A percentile compares a stretch with the other conserved stretches of the same genome.
These are phyloP conservation scores for Pelargonium fulgidum DNA, from an alignment of 441 rosid genomes.

Conservation along the genomic window DNA sequence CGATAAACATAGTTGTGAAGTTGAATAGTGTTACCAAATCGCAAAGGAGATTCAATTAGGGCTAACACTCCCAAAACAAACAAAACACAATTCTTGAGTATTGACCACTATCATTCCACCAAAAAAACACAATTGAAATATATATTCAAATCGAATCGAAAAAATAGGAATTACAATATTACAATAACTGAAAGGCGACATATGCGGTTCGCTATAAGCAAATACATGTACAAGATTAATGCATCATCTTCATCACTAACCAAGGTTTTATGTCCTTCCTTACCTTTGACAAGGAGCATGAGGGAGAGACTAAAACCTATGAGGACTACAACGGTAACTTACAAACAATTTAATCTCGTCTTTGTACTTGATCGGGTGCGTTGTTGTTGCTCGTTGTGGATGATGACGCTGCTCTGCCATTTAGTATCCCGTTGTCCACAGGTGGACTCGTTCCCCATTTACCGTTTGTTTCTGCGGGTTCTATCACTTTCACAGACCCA, in stretches of 20 bases:
- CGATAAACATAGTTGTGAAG: no score
- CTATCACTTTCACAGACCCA: constrained; percentile 72
- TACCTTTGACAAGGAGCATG: constrained; percentile 2
- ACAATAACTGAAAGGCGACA: background rate
- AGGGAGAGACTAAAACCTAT: constrained; percentile 9
- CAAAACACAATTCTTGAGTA: no score
- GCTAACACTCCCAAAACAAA: no score
- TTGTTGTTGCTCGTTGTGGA: constrained; percentile 70
- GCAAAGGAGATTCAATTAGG: no score
- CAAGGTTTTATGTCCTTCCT: constrained; percentile 10
- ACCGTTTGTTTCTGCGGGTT: constrained; percentile 64
- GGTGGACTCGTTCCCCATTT: constrained; percentile 76
- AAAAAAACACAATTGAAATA: no score
- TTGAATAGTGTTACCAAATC: no score
- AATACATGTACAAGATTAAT: background rate
- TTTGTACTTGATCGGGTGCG: constrained; percentile 44
- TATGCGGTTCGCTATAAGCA: background rate
- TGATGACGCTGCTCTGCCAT: constrained; percentile 45
- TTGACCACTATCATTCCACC: no score
- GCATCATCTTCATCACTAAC: no score
- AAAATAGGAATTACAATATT: background rate
- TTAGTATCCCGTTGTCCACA: constrained; percentile 46
- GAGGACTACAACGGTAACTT: constrained; percentile 19
- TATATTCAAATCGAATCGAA: no score
- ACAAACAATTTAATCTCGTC: constrained; percentile 35